Evolutionary conservation across 768 basidiomycete genomes (phyloP), one percentile per base, ranked within the genome.

Genomic region (Podaxis sp.): DNA sequence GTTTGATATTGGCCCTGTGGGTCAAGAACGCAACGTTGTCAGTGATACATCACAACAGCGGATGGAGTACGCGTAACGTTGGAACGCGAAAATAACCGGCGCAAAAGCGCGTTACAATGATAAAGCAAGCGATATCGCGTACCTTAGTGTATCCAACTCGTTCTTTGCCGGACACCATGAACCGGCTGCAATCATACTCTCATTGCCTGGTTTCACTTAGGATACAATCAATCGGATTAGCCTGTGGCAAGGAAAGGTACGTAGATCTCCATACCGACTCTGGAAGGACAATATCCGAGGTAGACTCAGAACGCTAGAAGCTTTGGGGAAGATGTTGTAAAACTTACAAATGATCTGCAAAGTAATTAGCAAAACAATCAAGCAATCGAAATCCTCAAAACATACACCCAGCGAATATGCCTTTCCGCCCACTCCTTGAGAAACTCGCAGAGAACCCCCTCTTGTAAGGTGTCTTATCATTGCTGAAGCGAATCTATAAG

Each of bases 391-490:
- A 64, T 5, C 41, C 40, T 27, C 33, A 55, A 56, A 49, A 81
- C 90, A 76, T 72, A 93, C 94, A 96, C 17, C 80, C 81, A 22
- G 95, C 95, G 72, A 93, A 98, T 12, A 89, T 85, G 0, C 96
- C 94, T 69, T 98, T 98, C 46, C 91, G 78, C 2, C 96, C 96
- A 29, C 90, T 90, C 52, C 97, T 80, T 3, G 94, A 95, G 67
- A 96, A 92, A 58, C 88, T 90, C 0, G 93, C 91, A 0, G 90
- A 89, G 36, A 98, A 82, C 9, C 81, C 80, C 5, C 74, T 83
- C 76, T 98, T 98, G 78, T 99, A 99, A 0, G 96, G 96, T 4
- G 96, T 99, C 77, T 95, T 96, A 71, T 95, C 91, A 61, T 93
- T 93, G 70, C 91, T 93, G 75, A 96, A 97, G 13, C 95, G 85